A percentile compares a stretch with the other conserved stretches of the same genome.
phyloP scores from a whole-genome alignment of 805 yeast species.

The Pichia phayaonensis region DNA sequence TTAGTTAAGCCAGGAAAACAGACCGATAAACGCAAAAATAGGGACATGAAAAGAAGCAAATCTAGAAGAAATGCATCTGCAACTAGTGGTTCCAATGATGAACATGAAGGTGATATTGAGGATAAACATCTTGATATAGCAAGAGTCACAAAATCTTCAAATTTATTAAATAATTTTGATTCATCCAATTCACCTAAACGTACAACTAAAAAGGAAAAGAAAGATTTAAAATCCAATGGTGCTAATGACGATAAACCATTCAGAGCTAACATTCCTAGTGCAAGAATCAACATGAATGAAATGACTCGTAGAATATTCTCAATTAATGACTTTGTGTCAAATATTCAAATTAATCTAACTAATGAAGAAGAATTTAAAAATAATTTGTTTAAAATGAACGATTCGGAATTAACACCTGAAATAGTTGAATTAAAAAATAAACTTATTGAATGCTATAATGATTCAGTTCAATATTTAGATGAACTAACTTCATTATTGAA shows the following conservation, averaged over 20 bases:
- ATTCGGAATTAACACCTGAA: slow-evolving; percentile 28
- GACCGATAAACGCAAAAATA: background rate
- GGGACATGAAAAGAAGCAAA: slow-evolving; percentile 1
- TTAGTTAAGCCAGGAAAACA: background rate
- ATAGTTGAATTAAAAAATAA: slow-evolving; percentile 27
- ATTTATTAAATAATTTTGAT: background rate
- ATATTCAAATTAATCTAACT: slow-evolving; percentile 78
- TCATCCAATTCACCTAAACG: background rate
- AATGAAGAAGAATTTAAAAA: slow-evolving; percentile 59
- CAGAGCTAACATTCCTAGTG: slow-evolving; percentile 77
- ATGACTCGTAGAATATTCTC: slow-evolving; percentile 86
- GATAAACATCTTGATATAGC: background rate
- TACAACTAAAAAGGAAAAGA: slow-evolving; percentile 12
- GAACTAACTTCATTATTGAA: slow-evolving; percentile 61
- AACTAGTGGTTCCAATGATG: slow-evolving; percentile 3
- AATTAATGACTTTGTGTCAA: slow-evolving; percentile 81
- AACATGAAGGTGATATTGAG: slow-evolving; percentile 1
- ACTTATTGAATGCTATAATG: slow-evolving; percentile 45
- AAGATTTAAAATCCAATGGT: slow-evolving; percentile 24
- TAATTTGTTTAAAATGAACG: slow-evolving; percentile 18
- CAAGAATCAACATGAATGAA: slow-evolving; percentile 67
- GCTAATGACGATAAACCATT: slow-evolving; percentile 61
- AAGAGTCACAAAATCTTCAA: background rate
- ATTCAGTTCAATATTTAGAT: slow-evolving; percentile 62
- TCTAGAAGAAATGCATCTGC: background rate